A percentile compares a stretch with the other conserved stretches of the same genome.
Evolutionary conservation across 108 stramenopile species (phyloP).

Genomic region (Cyclotella cryptica): DNA sequence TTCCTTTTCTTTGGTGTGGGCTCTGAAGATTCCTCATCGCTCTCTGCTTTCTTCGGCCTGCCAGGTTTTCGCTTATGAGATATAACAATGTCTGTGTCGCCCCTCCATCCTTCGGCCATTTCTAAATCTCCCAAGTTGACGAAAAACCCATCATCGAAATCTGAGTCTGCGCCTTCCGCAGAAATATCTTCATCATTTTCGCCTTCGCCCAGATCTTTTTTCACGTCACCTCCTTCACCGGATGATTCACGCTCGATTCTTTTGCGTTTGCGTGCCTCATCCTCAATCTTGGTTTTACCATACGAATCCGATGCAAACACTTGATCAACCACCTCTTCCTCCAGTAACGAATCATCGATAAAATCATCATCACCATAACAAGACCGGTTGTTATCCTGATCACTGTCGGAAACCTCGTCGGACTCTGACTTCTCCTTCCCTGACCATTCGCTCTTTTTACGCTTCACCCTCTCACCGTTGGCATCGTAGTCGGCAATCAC

Average conservation of each 20-base stretch:
- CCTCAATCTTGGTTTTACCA: conserved; percentile 78
- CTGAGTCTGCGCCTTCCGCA: conserved; percentile 23
- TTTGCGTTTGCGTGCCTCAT: conserved; percentile 54
- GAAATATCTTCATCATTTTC: conserved; percentile 32
- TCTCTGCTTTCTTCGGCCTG: conserved; percentile 32
- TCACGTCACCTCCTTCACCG: background rate
- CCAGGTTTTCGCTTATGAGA: conserved; percentile 16
- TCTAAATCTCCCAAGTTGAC: conserved; percentile 88
- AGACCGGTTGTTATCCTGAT: conserved; percentile 68
- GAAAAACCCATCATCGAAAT: conserved; percentile 83
- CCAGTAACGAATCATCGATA: conserved; percentile 79
- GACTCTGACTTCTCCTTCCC: background rate
- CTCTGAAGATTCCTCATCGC: conserved; percentile 11
- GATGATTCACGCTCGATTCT: background rate
- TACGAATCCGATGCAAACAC: conserved; percentile 73
- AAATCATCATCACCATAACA: conserved; percentile 68
- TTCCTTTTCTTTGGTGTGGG: conserved; percentile 17
- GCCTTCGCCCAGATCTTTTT: conserved; percentile 14
- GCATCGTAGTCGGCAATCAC: conserved; percentile 69
- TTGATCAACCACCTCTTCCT: conserved; percentile 81
- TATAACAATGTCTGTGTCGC: conserved; percentile 59
- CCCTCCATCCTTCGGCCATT: conserved; percentile 79
- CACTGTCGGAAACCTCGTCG: conserved; percentile 33
- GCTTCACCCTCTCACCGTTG: conserved; percentile 22
- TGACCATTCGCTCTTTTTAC: conserved; percentile 15